These are phyloP conservation scores for Aethionema arabicum DNA, from an alignment of 345 rosid species.

Conservation along the genomic window DNA sequence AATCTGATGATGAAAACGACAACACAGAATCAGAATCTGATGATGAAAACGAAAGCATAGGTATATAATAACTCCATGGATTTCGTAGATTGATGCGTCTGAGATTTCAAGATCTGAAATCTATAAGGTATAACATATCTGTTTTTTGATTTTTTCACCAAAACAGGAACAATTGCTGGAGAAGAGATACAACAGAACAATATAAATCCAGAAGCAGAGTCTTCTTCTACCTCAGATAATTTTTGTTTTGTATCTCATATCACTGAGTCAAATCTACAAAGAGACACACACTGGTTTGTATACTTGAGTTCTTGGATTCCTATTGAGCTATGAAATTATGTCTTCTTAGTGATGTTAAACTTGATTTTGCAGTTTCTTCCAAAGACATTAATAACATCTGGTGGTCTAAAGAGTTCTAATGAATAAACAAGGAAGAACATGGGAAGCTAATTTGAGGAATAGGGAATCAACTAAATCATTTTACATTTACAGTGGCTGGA, in stretches of 20 bases:
- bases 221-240: not conserved
- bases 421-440: constrained; percentile 9
- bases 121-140: not conserved
- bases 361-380: constrained; percentile 19
- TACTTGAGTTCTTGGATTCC: not conserved
- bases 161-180: not conserved
- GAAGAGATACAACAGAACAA: not conserved
- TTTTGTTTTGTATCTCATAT: not conserved
- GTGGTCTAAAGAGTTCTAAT: constrained; percentile 23
- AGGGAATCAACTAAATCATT: not conserved
- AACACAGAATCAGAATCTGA: too few species aligned
- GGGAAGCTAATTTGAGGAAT: constrained; percentile 4
- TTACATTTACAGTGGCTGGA: constrained; percentile 19
- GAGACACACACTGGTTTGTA: constrained; percentile 3
- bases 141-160: not conserved
- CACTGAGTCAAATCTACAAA: not conserved
- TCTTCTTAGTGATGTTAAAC: not conserved
- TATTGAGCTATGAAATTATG: not conserved
- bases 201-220: not conserved
- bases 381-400: constrained; percentile 1
- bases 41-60: not conserved
- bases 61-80: not conserved
- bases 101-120: too few species aligned
- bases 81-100: not conserved
- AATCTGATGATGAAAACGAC: too few species aligned